phyloP scores from a whole-genome alignment of 192 early-diverging fungal genomes.

The Pilaira anomala region DNA sequence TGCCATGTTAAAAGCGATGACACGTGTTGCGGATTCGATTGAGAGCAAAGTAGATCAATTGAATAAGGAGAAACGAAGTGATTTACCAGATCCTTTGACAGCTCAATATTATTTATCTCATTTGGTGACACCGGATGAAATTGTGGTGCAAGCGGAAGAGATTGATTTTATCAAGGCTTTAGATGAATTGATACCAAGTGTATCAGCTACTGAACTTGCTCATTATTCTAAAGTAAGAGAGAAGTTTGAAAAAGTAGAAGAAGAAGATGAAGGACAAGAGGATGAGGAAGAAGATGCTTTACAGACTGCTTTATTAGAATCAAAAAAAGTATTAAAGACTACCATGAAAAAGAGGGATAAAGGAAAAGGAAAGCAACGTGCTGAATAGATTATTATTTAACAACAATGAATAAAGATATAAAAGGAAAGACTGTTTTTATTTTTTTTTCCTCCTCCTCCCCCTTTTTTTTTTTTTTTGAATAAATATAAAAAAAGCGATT shows the following conservation, averaged over 20 bases:
- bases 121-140: conserved; percentile 65
- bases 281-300: not conserved
- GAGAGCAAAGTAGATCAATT: conserved; percentile 48
- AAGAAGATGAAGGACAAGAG: conserved; percentile 12
- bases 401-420: too few species aligned
- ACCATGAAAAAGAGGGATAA: not conserved
- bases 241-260: conserved; percentile 68
- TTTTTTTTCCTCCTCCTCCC: too few species aligned
- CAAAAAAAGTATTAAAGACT: not conserved
- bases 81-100: conserved; percentile 65
- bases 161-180: conserved; percentile 85
- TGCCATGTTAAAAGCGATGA: conserved; percentile 95
- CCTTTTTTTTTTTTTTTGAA: too few species aligned
- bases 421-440: too few species aligned
- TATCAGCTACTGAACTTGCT: conserved; percentile 80
- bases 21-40: conserved; percentile 75
- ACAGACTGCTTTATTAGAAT: not conserved
- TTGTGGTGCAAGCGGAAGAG: conserved; percentile 74
- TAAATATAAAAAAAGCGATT: too few species aligned
- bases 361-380: conserved; percentile 12
- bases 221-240: conserved; percentile 80
- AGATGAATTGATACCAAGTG: conserved; percentile 83
- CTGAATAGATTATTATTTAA: too few species aligned
- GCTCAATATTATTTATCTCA: conserved; percentile 91
- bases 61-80: conserved; percentile 38